Conservation (phyloP, 1,284 basidiomycete species). For the Rhodotorula sp. region DNA sequence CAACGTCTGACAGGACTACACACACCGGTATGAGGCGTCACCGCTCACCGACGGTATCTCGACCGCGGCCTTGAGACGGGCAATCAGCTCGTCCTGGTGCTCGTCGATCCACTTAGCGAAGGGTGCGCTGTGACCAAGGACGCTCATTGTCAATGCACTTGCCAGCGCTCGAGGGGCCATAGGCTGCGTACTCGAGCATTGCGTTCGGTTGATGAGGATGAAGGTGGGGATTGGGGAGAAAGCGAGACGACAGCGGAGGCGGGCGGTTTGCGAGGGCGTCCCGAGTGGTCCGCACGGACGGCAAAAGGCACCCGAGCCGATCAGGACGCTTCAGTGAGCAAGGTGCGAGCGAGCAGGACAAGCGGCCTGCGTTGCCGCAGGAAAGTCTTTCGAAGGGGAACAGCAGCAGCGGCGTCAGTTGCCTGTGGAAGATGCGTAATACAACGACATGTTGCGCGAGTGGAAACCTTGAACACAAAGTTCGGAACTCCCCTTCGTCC, state of each 20-base stretch:
- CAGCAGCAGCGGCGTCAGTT: not conserved
- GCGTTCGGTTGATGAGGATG: not conserved
- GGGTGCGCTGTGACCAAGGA: conserved; percentile 13
- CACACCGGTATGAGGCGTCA: conserved; percentile 58
- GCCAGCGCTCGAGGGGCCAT: not conserved
- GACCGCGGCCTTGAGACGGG: conserved; percentile 76
- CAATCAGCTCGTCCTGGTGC: conserved; percentile 71
- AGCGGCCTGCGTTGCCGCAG: too few relatives aligned
- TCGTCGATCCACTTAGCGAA: conserved; percentile 62
- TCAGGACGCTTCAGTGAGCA: not conserved
- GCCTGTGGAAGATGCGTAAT: not conserved
- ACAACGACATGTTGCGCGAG: not conserved
- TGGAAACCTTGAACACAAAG: too few relatives aligned
- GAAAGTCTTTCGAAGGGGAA: too few relatives aligned
- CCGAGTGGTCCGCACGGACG: too few relatives aligned
- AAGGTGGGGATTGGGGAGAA: too few relatives aligned
- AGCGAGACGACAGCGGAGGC: not conserved
- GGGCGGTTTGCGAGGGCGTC: not conserved
- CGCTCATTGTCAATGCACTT: not conserved
- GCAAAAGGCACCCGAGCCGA: not conserved
- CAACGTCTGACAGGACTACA: too few relatives aligned
- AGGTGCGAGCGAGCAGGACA: not conserved
- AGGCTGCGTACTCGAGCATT: not conserved
- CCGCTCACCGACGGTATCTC: conserved; percentile 65
- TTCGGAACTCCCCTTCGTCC: too few relatives aligned